Percentiles rank a stretch among this genome's conserved stretches.
phyloP scores from a whole-genome alignment of 2,329 filamentous ascomycete species.

The Trichoderma polysporum region DNA sequence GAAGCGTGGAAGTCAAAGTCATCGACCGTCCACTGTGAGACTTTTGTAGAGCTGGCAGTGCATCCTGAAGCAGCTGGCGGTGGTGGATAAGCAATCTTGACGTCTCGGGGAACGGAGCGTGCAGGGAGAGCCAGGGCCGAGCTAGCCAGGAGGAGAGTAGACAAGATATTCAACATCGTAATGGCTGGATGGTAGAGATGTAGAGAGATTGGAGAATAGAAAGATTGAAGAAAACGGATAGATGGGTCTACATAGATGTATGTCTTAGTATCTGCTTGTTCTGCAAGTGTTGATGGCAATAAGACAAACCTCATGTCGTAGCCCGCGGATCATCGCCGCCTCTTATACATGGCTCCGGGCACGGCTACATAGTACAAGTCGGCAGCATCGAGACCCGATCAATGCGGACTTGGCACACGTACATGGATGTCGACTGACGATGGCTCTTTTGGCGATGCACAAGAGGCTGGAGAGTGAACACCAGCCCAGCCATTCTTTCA shows the following conservation, averaged over 20 bases:
- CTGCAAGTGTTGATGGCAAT: not conserved
- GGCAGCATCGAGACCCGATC: not conserved
- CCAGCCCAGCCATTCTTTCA: slow-evolving; percentile 9
- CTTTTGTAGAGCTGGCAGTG: slow-evolving; percentile 24
- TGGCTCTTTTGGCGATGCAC: slow-evolving; percentile 7
- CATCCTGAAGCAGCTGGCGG: slow-evolving; percentile 21
- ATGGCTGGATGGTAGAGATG: not conserved
- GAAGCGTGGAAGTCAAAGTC: slow-evolving; percentile 50
- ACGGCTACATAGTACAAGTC: not conserved
- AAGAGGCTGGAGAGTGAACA: slow-evolving; percentile 12
- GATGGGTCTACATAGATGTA: not conserved
- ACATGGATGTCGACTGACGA: not conserved
- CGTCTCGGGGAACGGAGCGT: not conserved
- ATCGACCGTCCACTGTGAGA: slow-evolving; percentile 40
- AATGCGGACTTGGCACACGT: not conserved
- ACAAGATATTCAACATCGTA: slow-evolving; percentile 26
- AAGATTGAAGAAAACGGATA: not conserved
- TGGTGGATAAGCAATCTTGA: not conserved
- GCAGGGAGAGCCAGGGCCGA: slow-evolving; percentile 29
- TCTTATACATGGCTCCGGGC: slow-evolving; percentile 3
- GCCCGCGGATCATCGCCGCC: not conserved
- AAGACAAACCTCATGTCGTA: not conserved
- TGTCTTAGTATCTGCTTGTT: not conserved
- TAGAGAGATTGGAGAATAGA: not conserved
- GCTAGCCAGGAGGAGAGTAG: slow-evolving; percentile 28